Percentiles rank a stretch among this genome's conserved stretches.
Conservation (phyloP, 495 filamentous ascomycete species). For the Podospora comata region DNA sequence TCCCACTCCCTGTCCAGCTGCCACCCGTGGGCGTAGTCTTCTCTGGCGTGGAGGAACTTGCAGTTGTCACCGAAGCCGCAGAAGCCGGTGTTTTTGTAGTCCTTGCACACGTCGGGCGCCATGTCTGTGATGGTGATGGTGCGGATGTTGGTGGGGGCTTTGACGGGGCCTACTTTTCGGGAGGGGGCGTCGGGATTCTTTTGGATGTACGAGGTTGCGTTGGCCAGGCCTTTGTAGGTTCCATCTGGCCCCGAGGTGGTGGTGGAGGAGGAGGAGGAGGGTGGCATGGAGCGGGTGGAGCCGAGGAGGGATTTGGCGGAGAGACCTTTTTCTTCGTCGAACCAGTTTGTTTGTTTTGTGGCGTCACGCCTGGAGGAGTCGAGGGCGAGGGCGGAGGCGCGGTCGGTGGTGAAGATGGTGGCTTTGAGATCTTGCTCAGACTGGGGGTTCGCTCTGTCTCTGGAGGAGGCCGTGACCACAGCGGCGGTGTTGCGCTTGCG, state of each 20-base stretch:
- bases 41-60: slow-evolving; percentile 82
- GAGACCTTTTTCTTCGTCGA: slow-evolving; percentile 63
- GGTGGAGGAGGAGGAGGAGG: background rate
- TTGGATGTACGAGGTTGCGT: slow-evolving; percentile 70
- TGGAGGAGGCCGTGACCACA: slow-evolving; percentile 55
- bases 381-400: slow-evolving; percentile 56
- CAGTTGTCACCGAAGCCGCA: slow-evolving; percentile 51
- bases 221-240: slow-evolving; percentile 72
- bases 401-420: slow-evolving; percentile 59
- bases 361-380: slow-evolving; percentile 70
- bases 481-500: slow-evolving; percentile 62
- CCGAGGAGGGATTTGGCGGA: slow-evolving; percentile 63
- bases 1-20: slow-evolving; percentile 95
- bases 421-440: slow-evolving; percentile 39
- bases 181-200: slow-evolving; percentile 77
- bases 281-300: slow-evolving; percentile 48
- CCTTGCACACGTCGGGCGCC: slow-evolving; percentile 88
- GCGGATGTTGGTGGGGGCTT: slow-evolving; percentile 84
- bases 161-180: slow-evolving; percentile 76
- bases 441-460: slow-evolving; percentile 41
- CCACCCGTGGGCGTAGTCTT: slow-evolving; percentile 93
- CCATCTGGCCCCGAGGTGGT: slow-evolving; percentile 45
- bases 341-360: slow-evolving; percentile 92
- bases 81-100: slow-evolving; percentile 24
- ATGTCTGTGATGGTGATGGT: slow-evolving; percentile 89